A percentile compares a stretch with the other conserved stretches of the same genome.
Conservation (phyloP, 208 protist species). For the Wallacemonas sp. region DNA sequence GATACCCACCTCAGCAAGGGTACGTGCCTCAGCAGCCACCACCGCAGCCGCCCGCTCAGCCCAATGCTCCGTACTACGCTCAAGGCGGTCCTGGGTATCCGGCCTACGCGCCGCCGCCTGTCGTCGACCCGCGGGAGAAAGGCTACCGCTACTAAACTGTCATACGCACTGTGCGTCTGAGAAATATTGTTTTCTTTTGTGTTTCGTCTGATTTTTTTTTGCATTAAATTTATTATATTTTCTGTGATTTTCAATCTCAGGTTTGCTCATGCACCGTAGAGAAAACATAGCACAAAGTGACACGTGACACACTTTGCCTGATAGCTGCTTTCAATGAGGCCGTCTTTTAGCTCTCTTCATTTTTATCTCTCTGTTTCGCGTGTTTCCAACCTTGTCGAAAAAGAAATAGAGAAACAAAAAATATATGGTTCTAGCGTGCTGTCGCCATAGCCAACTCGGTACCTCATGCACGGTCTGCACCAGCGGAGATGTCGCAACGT, state of each 20-base stretch:
- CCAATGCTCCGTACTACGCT: slow-evolving; percentile 19
- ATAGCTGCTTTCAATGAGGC: too few relatives aligned
- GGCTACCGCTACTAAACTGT: slow-evolving; percentile 17
- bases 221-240: neutral
- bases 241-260: too few relatives aligned
- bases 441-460: too few relatives aligned
- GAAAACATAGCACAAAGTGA: neutral
- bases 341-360: neutral
- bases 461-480: too few relatives aligned
- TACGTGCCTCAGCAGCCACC: slow-evolving; percentile 21
- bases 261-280: too few relatives aligned
- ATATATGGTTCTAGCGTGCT: too few relatives aligned
- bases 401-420: too few relatives aligned
- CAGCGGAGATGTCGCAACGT: too few relatives aligned
- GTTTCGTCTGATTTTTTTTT: slow-evolving; percentile 5
- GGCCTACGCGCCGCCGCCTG: slow-evolving; percentile 10
- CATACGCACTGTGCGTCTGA: too few relatives aligned
- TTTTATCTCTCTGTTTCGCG: neutral
- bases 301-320: neutral
- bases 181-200: neutral
- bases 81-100: slow-evolving; percentile 18
- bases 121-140: slow-evolving; percentile 13
- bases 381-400: too few relatives aligned
- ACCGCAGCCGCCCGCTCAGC: slow-evolving; percentile 10
- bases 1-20: slow-evolving; percentile 11